A percentile compares a stretch with the other conserved stretches of the same genome.
Evolutionary conservation across 2,329 filamentous ascomycete genomes (phyloP).

Genomic region (Cercospora sesami): DNA sequence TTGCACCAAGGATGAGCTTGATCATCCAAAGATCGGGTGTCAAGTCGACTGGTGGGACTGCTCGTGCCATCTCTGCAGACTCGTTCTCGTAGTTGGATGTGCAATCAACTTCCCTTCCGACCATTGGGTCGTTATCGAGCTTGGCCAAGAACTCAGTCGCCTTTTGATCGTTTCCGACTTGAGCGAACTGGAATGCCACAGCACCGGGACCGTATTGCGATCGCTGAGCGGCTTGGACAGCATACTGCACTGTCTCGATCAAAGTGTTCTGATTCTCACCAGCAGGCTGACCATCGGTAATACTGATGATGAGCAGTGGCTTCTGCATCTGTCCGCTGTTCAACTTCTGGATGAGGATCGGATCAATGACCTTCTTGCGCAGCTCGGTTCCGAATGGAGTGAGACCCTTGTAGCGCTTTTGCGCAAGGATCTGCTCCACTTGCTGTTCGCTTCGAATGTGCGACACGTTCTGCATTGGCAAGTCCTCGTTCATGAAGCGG

Average conservation of each 20-base stretch:
- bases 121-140: constrained; percentile 63
- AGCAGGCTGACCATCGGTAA: constrained; percentile 66
- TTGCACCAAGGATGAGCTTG: constrained; percentile 67
- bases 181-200: constrained; percentile 67
- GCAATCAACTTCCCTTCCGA: constrained; percentile 65
- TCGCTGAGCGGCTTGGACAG: constrained; percentile 53
- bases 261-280: constrained; percentile 60
- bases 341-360: constrained; percentile 57
- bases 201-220: constrained; percentile 56
- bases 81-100: constrained; percentile 70
- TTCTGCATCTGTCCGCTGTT: constrained; percentile 58
- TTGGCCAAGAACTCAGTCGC: constrained; percentile 64
- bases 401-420: constrained; percentile 64
- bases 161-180: constrained; percentile 66
- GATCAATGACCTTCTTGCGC: constrained; percentile 63
- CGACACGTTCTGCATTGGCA: constrained; percentile 51
- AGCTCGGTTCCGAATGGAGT: constrained; percentile 67
- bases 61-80: constrained; percentile 64
- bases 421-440: constrained; percentile 58
- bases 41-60: constrained; percentile 61
- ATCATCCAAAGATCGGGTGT: constrained; percentile 67
- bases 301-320: constrained; percentile 64
- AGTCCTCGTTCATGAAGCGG: constrained; percentile 68
- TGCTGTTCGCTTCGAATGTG: constrained; percentile 59
- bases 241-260: constrained; percentile 58